phyloP scores from a whole-genome alignment of 2,329 filamentous ascomycete genomes.

The Cylindrodendrum hubeiense region DNA sequence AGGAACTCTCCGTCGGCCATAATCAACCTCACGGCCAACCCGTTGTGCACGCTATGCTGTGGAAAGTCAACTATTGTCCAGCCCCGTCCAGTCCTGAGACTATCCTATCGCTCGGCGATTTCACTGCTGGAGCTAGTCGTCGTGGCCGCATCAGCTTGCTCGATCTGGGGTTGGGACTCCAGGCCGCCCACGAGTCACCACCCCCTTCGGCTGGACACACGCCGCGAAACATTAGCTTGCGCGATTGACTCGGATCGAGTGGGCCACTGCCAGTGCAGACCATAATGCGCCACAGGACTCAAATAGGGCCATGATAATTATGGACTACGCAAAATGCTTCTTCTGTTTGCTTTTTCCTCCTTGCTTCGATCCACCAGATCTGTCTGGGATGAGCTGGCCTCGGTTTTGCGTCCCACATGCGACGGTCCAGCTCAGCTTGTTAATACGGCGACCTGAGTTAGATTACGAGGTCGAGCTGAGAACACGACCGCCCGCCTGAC shows the following conservation, averaged over 20 bases:
- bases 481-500: constrained; percentile 20
- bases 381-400: constrained; percentile 33
- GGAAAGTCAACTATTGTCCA: constrained; percentile 16
- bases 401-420: constrained; percentile 20
- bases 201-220: constrained; percentile 13
- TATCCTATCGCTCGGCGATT: constrained; percentile 33
- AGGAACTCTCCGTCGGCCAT: constrained; percentile 2
- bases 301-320: constrained; percentile 3
- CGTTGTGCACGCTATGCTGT: constrained; percentile 9
- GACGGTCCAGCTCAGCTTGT: constrained; percentile 22
- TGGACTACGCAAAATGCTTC: constrained; percentile 19
- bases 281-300: constrained; percentile 33
- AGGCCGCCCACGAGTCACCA: neutral
- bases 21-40: constrained; percentile 1
- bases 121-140: constrained; percentile 17
- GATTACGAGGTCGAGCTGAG: constrained; percentile 36
- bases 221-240: constrained; percentile 41
- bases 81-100: neutral
- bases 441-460: constrained; percentile 23
- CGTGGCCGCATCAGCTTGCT: constrained; percentile 31
- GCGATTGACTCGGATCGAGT: constrained; percentile 35
- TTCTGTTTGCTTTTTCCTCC: constrained; percentile 25
- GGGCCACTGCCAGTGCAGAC: constrained; percentile 27
- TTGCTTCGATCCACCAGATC: constrained; percentile 38
- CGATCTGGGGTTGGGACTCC: neutral